Evolutionary conservation across 1,284 basidiomycete genomes (phyloP), one percentile per base, ranked within the genome.

Genomic region (Rhodotorula sp.): DNA sequence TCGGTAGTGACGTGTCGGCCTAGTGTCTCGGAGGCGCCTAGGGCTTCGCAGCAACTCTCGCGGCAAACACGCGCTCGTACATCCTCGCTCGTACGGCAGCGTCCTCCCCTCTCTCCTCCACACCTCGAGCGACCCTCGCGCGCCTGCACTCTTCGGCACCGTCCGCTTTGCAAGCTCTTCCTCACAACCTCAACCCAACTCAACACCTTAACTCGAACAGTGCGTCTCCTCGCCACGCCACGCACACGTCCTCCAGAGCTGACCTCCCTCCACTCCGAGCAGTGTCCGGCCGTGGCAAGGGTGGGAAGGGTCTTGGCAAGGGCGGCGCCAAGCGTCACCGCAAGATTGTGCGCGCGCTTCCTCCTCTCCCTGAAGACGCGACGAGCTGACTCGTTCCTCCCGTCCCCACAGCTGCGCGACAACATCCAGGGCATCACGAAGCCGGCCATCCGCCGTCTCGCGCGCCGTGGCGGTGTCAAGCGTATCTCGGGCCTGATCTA

Each of bases 401-500:
- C 92, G 89, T 59, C 91, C 93, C 8, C 90, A 92, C 76, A 91
- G 92, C 79, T 90, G 92, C 73, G 80, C 80, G 90, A 91, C 84
- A 91, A 91, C 86, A 91, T 91, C 81, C 89, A 90, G 84, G 89
- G 88, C 32, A 91, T 93, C 82, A 93, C 91, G 79, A 94, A 93
- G 86, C 91, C 91, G 78, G 91, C 92, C 78, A 94, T 95, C 82
- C 91, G 93, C 79, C 91, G 92, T 86, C 90, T 96, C 75, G 93
- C 93, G 57, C 91, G 93, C 82, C 90, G 92, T 87, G 94, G 93
- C 81, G 92, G 92, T 89, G 92, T 94, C 81, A 94, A 94, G 86
- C 91, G 91, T 90, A 92, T 93, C 83, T 92, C 91, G 66, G 91
- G 91, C 81, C 87, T 92, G 77, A 92, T 94, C 84, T 94, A 94